These are phyloP conservation scores for Saturnispora saitoi DNA, from an alignment of 805 yeast species.

Conservation along the genomic window DNA sequence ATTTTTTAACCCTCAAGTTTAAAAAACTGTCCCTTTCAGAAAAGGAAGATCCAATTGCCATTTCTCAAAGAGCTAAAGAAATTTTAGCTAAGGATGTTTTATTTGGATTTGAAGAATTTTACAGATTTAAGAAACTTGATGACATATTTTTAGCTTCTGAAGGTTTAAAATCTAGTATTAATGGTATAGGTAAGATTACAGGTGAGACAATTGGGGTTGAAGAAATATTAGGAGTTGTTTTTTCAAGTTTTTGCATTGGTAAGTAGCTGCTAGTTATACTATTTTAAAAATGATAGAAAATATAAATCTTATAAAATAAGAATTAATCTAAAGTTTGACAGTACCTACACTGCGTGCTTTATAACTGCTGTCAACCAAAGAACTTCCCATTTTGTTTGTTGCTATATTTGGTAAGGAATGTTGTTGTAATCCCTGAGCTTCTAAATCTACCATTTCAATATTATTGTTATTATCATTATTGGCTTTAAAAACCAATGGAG, in stretches of 20 bases:
- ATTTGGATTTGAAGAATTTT: conserved; percentile 62
- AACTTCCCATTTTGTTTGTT: background rate
- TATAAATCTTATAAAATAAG: too few relatives aligned
- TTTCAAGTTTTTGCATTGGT: conserved; percentile 90
- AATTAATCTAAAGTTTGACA: too few relatives aligned
- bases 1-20: conserved; percentile 37
- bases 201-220: conserved; percentile 86
- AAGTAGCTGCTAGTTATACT: conserved; percentile 38
- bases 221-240: conserved; percentile 84
- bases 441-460: background rate
- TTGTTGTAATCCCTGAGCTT: background rate
- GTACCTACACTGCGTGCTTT: too few relatives aligned
- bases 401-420: background rate
- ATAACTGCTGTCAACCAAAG: background rate
- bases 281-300: background rate
- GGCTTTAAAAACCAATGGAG: conserved; percentile 4
- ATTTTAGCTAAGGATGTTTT: conserved; percentile 68
- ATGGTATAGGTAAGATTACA: conserved; percentile 86
- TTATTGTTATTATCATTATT: conserved; percentile 8
- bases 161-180: conserved; percentile 60
- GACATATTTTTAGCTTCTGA: conserved; percentile 81
- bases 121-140: conserved; percentile 37
- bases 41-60: conserved; percentile 54
- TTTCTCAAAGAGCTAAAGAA: conserved; percentile 71
- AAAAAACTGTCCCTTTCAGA: conserved; percentile 40